Conservation (phyloP, 1,284 basidiomycete species). For the Salmacisia buchloeana region DNA sequence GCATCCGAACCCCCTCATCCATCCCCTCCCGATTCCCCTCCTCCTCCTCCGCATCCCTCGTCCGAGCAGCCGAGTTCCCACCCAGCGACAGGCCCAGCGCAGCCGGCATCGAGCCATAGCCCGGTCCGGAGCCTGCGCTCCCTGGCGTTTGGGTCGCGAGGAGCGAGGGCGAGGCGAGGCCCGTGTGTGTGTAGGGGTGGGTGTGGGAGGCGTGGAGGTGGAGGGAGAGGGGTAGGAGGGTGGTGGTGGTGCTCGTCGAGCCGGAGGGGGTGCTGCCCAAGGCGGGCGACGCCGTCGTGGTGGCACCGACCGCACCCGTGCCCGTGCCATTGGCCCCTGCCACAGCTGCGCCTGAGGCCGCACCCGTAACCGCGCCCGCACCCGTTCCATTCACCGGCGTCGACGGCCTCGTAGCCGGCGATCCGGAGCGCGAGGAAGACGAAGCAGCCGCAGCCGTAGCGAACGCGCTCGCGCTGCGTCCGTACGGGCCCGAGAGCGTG, state of each 20-base stretch:
- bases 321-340: constrained; percentile 13
- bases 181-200: background rate
- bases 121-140: constrained; percentile 22
- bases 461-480: background rate
- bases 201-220: constrained; percentile 9
- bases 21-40: constrained; percentile 15
- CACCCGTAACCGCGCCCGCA: background rate
- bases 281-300: no score
- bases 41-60: constrained; percentile 8
- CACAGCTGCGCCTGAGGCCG: background rate
- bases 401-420: constrained; percentile 1
- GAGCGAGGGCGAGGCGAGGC: constrained; percentile 13
- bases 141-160: constrained; percentile 15
- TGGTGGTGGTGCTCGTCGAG: constrained; percentile 6
- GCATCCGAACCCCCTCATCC: constrained; percentile 24
- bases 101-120: constrained; percentile 25
- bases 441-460: background rate
- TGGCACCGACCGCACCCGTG: background rate
- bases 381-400: background rate
- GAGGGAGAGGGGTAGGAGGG: constrained; percentile 16
- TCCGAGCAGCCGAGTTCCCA: constrained; percentile 3
- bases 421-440: background rate
- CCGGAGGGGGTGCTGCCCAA: no score
- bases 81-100: constrained; percentile 24
- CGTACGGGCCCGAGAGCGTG: background rate